Evolutionary conservation across 192 early-diverging fungal species (phyloP), one percentile per base, ranked within the genome.

Genomic region (Anaeromyces robustus): DNA sequence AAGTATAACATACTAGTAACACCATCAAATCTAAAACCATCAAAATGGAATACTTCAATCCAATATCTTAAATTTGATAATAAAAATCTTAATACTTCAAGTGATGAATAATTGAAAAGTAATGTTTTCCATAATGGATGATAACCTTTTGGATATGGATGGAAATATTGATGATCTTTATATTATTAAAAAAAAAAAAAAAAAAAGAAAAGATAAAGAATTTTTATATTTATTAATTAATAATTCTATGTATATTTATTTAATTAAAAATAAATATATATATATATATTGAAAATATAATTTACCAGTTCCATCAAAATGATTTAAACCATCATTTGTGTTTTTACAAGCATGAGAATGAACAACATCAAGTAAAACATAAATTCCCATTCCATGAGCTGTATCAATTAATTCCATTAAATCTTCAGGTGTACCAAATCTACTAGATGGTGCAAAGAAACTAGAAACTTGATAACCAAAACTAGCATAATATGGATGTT

Each of bases 401-500:
- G 93, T 93, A 82, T 96, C 97, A 22, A 98, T 92, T 52, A 98
- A 84, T 84, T 93, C 92, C 88, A 91, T 97, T 77, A 98, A 88
- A 30, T 96, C 94, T 83, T 98, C 97, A 14, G 97, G 97, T 29
- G 94, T 93, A 19, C 89, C 43, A 52, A 94, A 97, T 37, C 97
- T 93, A 22, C 43, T 52, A 1, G 43, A 52, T 43, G 93, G 92
- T 22, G 96, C 96, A 87, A 95, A 99, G 86, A 97, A 98, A 83
- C 92, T 95, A 43, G 97, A 97, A 77, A 99, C 97, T 84, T 99
- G 97, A 86, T 99, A 99, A 4, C 97, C 97, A 83, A 98, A 98
- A 13, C 93, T 94, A 43, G 96, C 97, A 82, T 97, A 99, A 86
- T 99, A 99, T 29, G 97, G 96, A 81, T 99, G 97, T 85, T 99